Evolutionary conservation across 2,329 filamentous ascomycete species (phyloP), one percentile per base, ranked within the genome.

Genomic region (Colletotrichum tabaci): DNA sequence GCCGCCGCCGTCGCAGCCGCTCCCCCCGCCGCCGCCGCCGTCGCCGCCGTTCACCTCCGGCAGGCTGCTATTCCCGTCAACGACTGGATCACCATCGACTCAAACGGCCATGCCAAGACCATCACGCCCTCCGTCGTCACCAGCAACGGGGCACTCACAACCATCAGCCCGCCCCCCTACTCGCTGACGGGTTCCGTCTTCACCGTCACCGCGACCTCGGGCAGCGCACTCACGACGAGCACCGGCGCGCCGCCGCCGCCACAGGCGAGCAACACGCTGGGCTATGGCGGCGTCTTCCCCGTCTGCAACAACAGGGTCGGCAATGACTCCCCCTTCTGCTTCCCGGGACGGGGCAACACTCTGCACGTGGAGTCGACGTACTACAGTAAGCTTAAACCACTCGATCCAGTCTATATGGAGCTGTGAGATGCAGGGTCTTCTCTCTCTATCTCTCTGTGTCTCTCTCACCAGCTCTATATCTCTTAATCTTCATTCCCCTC

Each of bases 21-120:
- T 26, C 23, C 23, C 21, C 21, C 57, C 12, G 71, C 66, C 6
- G 50, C 58, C 13, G 68, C 53, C 8, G 71, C 66, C 9, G 50
- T 50, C 13, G 68, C 58, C 8, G 72, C 61, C 10, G 38, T 74
- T 21, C 47, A 68, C 18, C 68, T 61, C 7, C 66, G 71, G 47
- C 58, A 69, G 35, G 67, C 50, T 15, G 58, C 67, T n/a, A 67
- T 50, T 16, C 55, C 61, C 16, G 67, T 74, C 46, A 65, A 72
- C 38, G 66, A 74, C 4, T 83, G 81, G 81, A 76, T 83, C 38
- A 78, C 78, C 3, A 72, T 83, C 63, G 77, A 81, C 71, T 35
- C 67, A 16, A 40, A 61, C 15, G 80, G 80, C 65, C 61, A 53
- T 8, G 75, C 75, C 7, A 62, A 63, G 35, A 83, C 81, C 44